Conservation (phyloP, 441 rosid genomes). For the Pelargonium myrrhifolium region DNA sequence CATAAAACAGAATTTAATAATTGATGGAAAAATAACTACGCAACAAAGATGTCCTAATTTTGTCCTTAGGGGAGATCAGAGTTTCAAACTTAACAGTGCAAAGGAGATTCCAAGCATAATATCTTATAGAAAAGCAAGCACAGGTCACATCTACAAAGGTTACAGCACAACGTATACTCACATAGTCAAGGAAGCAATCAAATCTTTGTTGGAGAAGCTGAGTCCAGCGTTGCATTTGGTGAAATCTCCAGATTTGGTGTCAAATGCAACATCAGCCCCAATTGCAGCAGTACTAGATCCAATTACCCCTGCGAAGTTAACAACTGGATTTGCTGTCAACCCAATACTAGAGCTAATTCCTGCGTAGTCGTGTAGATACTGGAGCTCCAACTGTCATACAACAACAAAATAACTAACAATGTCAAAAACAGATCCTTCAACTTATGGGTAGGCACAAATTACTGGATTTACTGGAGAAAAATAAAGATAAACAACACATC, state of each 20-base stretch:
- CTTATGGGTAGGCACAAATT: not conserved
- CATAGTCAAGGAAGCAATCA: slow-evolving; percentile 68
- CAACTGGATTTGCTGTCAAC: slow-evolving; percentile 71
- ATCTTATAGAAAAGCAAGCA: no score
- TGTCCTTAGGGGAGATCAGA: not conserved
- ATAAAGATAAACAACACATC: not conserved
- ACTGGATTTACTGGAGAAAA: not conserved
- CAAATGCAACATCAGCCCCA: slow-evolving; percentile 73
- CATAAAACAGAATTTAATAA: not conserved
- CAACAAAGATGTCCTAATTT: not conserved
- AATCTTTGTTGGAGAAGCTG: slow-evolving; percentile 53
- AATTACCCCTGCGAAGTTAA: slow-evolving; percentile 70
- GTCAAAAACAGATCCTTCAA: not conserved
- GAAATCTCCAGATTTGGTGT: slow-evolving; percentile 68
- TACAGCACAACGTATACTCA: slow-evolving; percentile 29
- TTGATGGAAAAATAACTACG: not conserved
- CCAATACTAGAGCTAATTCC: slow-evolving; percentile 74
- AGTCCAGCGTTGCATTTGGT: slow-evolving; percentile 72
- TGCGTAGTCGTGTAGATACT: slow-evolving; percentile 77
- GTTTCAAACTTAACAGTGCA: no score
- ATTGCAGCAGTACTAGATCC: slow-evolving; percentile 51
- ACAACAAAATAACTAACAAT: slow-evolving; percentile 2
- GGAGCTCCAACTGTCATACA: slow-evolving; percentile 60
- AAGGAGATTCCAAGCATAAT: no score
- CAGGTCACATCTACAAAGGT: not conserved